Conservation (phyloP, 129 eudicot species). For the Flaveria linearis region DNA sequence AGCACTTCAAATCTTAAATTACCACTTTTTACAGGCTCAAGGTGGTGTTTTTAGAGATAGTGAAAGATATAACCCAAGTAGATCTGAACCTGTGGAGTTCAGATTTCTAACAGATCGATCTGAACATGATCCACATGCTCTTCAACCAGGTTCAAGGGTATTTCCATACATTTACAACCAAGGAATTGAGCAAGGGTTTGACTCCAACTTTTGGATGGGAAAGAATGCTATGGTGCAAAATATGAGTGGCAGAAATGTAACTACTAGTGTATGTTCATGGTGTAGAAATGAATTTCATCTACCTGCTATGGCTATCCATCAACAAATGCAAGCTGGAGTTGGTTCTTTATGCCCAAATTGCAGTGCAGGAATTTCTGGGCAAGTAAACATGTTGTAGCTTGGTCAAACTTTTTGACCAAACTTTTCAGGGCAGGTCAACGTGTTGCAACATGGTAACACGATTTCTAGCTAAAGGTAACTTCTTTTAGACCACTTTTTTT, state of each 20-base stretch:
- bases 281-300: constrained; percentile 72
- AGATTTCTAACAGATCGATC: constrained; percentile 57
- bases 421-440: constrained; percentile 2
- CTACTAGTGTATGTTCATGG: constrained; percentile 65
- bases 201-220: constrained; percentile 66
- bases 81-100: constrained; percentile 70
- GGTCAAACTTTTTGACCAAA: neutral
- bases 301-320: constrained; percentile 46
- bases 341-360: constrained; percentile 74
- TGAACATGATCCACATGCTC: constrained; percentile 51
- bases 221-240: constrained; percentile 54
- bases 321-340: constrained; percentile 55
- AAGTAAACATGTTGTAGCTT: constrained; percentile 53
- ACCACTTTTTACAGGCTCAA: constrained; percentile 47
- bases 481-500: neutral
- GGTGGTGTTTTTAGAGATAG: constrained; percentile 45
- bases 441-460: neutral
- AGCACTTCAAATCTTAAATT: neutral
- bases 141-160: constrained; percentile 49
- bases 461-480: constrained; percentile 30
- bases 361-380: constrained; percentile 61
- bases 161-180: constrained; percentile 30
- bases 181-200: constrained; percentile 54
- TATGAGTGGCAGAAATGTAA: constrained; percentile 44
- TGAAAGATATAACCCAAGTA: constrained; percentile 48